Evolutionary conservation across 768 basidiomycete species (phyloP).

Genomic region (Candolleomyces eurysporus): DNA sequence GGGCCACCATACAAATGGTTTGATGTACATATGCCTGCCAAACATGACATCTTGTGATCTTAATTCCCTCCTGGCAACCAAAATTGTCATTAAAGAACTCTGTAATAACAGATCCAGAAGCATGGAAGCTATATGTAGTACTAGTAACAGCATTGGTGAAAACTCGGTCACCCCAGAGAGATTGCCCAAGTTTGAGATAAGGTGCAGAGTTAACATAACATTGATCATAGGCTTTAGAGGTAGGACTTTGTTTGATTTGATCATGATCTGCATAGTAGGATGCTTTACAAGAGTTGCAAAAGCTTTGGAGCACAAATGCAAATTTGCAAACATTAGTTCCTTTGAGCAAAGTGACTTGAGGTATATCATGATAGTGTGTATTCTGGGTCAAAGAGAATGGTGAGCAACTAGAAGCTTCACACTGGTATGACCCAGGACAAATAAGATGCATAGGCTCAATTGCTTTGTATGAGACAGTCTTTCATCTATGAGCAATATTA

Average conservation of each 20-base stretch:
- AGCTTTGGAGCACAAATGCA: neutral
- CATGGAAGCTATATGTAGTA: neutral
- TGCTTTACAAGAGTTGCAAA: neutral
- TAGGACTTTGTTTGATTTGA: neutral
- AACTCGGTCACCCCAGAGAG: neutral
- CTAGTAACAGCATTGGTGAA: neutral
- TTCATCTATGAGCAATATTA: neutral
- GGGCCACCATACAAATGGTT: neutral
- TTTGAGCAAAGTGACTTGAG: neutral
- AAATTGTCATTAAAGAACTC: neutral
- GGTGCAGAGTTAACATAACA: neutral
- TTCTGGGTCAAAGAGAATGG: neutral
- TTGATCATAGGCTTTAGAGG: neutral
- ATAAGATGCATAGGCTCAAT: neutral
- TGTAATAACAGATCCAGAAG: neutral
- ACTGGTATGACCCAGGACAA: neutral
- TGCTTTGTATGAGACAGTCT: neutral
- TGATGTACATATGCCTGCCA: neutral
- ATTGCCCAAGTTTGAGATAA: neutral
- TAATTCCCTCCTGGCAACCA: neutral
- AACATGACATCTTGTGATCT: neutral
- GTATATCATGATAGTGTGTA: neutral
- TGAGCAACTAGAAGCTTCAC: neutral
- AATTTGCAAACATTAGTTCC: neutral
- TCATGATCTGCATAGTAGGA: neutral